Evolutionary conservation across 257 asterid genomes (phyloP).

Genomic region (Echium plantagineum): DNA sequence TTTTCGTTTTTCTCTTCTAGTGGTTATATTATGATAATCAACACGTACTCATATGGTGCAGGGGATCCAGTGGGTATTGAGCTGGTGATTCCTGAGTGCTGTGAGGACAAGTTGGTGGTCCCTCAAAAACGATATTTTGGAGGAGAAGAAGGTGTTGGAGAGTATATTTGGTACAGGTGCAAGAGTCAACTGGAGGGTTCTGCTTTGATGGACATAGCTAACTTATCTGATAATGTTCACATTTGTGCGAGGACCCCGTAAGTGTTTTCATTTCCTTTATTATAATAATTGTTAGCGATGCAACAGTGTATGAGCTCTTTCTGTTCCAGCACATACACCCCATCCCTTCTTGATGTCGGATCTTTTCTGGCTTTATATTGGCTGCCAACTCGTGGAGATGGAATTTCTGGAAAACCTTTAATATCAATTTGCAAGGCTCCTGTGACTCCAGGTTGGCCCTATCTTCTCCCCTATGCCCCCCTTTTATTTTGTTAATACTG

Average conservation of each 20-base stretch:
- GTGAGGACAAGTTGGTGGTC: slow-evolving; percentile 71
- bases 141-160: slow-evolving; percentile 80
- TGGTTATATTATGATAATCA: background rate
- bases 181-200: slow-evolving; percentile 52
- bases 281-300: background rate
- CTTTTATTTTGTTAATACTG: background rate
- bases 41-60: slow-evolving; percentile 8
- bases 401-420: slow-evolving; percentile 55
- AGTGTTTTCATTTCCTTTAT: slow-evolving; percentile 21
- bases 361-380: slow-evolving; percentile 69
- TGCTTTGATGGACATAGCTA: slow-evolving; percentile 42
- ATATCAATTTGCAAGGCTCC: slow-evolving; percentile 62
- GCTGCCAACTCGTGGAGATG: slow-evolving; percentile 77
- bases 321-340: slow-evolving; percentile 58
- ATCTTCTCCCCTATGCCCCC: background rate
- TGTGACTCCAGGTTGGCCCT: slow-evolving; percentile 57
- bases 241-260: slow-evolving; percentile 48
- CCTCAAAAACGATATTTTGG: slow-evolving; percentile 70
- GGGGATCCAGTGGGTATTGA: slow-evolving; percentile 78
- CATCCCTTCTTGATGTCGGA: slow-evolving; percentile 75
- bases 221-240: slow-evolving; percentile 35
- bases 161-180: slow-evolving; percentile 74
- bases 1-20: background rate
- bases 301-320: slow-evolving; percentile 6
- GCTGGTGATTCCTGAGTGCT: slow-evolving; percentile 65